Evolutionary conservation across 2,329 filamentous ascomycete species (phyloP), one percentile per base, ranked within the genome.

Genomic region (Trematosphaeria pertusa): DNA sequence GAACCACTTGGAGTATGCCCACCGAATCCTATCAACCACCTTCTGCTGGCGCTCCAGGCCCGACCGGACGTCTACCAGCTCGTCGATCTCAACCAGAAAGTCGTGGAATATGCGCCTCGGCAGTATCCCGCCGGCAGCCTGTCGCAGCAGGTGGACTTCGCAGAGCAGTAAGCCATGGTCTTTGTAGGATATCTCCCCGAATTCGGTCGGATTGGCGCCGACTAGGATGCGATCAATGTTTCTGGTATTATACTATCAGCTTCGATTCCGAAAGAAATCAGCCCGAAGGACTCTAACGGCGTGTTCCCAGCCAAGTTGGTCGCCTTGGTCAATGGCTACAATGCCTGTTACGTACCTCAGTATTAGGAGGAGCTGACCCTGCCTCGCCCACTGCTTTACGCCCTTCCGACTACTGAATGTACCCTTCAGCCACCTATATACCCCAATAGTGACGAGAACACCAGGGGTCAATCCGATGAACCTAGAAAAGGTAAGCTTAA

Each of bases 381-480:
- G 84, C 59, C 83, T 84, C 54, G 82, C 81, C 47, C 83, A 84
- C 44, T 82, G 81, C 40, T 81, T 82, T 37, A 87, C 75, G 11
- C 91, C 89, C 59, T 79, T 85, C 37, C 89, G 84, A 51, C 82
- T 87, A 33, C 87, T 88, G 48, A 96, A 83, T 1, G 86, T 69
- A 14, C 83, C 80, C 28, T 81, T 79, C 1, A 96, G 67, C 77
- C 93, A 97, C 54, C 85, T 84, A 36, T 87, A 74, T 9, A 85
- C 74, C n/a, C 85, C 86, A 52, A 93, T 84, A 2, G 87, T 88
- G 28, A 97, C 89, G 21, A 99, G 77, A n/a, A 97, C 82, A 10
- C 94, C 93, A 0, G 94, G 94, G 0, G 94, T 97, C 19, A 99
- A 78, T 5, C 92, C 92, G 28, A 99, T 87, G 65, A 99, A 96